phyloP scores from a whole-genome alignment of 345 rosid species.

The Jatropha curcas region DNA sequence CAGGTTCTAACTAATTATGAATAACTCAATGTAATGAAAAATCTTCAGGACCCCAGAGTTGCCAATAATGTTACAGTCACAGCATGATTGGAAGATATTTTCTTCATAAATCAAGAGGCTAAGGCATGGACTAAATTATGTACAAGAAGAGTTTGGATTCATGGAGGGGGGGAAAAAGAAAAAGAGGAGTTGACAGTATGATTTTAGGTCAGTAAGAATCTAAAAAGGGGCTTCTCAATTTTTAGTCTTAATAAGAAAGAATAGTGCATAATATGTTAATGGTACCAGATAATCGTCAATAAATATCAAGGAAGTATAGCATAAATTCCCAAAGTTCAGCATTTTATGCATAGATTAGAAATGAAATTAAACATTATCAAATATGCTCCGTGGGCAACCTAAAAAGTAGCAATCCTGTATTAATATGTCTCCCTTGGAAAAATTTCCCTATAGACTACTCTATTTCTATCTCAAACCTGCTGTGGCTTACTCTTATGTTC shows the following conservation, averaged over 20 bases:
- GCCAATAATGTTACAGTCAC: constrained; percentile 4
- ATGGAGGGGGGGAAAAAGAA: not conserved
- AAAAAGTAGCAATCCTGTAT: no score
- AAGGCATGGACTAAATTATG: no score
- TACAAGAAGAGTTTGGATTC: not conserved
- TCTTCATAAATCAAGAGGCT: not conserved
- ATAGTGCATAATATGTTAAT: not conserved
- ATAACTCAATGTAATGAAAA: not conserved
- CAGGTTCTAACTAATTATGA: not conserved
- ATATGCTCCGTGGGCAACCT: no score
- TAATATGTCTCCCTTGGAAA: no score
- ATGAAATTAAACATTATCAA: no score
- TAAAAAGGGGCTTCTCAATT: not conserved
- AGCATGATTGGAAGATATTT: not conserved
- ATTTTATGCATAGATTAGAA: not conserved
- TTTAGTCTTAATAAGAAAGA: not conserved
- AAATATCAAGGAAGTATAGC: not conserved
- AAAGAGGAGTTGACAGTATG: no score
- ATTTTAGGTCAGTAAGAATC: not conserved
- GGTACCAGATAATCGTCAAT: not conserved
- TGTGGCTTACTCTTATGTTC: no score
- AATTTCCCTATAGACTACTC: no score
- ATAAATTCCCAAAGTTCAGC: not conserved
- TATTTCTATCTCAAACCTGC: no score
- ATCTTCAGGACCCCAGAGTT: not conserved